A percentile compares a stretch with the other conserved stretches of the same genome.
Evolutionary conservation across 2,329 filamentous ascomycete species (phyloP).

Genomic region (Penicillium sp.): DNA sequence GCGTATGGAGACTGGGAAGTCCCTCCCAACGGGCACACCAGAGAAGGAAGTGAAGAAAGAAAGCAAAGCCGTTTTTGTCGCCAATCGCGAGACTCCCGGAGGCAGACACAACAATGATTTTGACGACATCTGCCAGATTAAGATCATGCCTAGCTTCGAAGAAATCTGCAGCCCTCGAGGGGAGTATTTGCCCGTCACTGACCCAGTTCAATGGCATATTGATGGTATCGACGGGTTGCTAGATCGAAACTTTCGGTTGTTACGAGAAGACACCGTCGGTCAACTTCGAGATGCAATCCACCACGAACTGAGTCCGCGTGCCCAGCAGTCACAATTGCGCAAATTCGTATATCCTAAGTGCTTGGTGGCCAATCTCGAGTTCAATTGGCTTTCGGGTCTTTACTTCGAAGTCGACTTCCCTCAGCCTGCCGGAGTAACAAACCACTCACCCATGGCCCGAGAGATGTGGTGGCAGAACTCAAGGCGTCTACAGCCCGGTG

Average conservation of each 20-base stretch:
- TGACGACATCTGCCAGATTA: constrained; percentile 26
- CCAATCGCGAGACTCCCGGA: constrained; percentile 16
- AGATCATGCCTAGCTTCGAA: constrained; percentile 31
- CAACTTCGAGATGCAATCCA: constrained; percentile 28
- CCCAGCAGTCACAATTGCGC: constrained; percentile 6
- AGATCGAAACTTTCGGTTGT: constrained; percentile 32
- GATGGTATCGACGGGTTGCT: constrained; percentile 23
- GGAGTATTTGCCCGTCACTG: constrained; percentile 29
- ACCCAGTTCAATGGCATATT: constrained; percentile 24
- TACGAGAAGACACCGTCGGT: constrained; percentile 31
- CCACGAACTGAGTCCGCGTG: constrained; percentile 1
- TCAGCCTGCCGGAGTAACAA: constrained; percentile 17
- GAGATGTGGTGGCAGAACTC: constrained; percentile 26
- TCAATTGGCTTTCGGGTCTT: constrained; percentile 15
- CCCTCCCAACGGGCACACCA: constrained; percentile 4
- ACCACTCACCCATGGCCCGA: constrained; percentile 5
- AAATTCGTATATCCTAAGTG: constrained; percentile 10
- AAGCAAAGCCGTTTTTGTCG: constrained; percentile 8
- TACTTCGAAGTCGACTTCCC: constrained; percentile 20
- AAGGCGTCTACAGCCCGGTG: constrained; percentile 23
- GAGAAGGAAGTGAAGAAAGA: not conserved
- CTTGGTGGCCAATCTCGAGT: constrained; percentile 7
- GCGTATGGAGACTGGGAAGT: constrained; percentile 19
- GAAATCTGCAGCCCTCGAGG: constrained; percentile 26
- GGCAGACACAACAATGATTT: constrained; percentile 34